phyloP scores from a whole-genome alignment of 163 green algal genomes.

The Prototheca cutis region DNA sequence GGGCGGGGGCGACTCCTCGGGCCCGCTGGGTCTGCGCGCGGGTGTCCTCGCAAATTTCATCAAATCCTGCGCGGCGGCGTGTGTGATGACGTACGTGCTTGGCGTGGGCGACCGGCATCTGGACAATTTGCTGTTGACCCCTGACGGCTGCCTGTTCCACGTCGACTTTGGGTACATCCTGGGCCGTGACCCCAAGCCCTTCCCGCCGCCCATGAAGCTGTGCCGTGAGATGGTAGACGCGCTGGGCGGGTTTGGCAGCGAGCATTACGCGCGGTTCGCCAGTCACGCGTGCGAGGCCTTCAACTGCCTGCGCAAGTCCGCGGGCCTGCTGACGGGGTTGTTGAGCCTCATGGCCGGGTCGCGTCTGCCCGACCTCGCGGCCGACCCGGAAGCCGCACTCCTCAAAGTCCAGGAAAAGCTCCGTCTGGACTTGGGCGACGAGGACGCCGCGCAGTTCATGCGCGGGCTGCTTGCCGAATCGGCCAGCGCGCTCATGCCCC shows the following conservation, averaged over 20 bases:
- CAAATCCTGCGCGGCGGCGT: constrained; percentile 80
- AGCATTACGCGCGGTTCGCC: constrained; percentile 63
- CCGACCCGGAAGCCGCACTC: constrained; percentile 82
- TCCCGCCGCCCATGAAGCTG: constrained; percentile 91
- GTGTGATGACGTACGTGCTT: constrained; percentile 95
- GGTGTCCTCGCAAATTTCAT: constrained; percentile 66
- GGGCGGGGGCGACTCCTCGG: neutral
- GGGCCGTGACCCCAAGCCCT: constrained; percentile 86
- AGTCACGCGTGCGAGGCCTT: constrained; percentile 91
- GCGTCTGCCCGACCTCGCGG: constrained; percentile 77
- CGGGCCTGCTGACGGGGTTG: constrained; percentile 82
- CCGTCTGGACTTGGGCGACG: constrained; percentile 80
- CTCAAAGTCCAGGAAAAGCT: constrained; percentile 86
- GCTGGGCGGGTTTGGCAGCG: constrained; percentile 74
- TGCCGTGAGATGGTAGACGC: constrained; percentile 76
- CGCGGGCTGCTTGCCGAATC: constrained; percentile 85
- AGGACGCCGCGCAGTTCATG: constrained; percentile 83
- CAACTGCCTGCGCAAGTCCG: constrained; percentile 93
- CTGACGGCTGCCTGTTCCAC: constrained; percentile 86
- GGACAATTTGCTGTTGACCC: constrained; percentile 91
- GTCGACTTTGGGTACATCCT: constrained; percentile 78
- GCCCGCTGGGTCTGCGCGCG: constrained; percentile 9
- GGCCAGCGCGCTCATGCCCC: constrained; percentile 79
- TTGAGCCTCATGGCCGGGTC: constrained; percentile 91
- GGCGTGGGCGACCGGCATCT: constrained; percentile 88